Evolutionary conservation across 192 early-diverging fungal species (phyloP).

Genomic region (Coemansia sp.): DNA sequence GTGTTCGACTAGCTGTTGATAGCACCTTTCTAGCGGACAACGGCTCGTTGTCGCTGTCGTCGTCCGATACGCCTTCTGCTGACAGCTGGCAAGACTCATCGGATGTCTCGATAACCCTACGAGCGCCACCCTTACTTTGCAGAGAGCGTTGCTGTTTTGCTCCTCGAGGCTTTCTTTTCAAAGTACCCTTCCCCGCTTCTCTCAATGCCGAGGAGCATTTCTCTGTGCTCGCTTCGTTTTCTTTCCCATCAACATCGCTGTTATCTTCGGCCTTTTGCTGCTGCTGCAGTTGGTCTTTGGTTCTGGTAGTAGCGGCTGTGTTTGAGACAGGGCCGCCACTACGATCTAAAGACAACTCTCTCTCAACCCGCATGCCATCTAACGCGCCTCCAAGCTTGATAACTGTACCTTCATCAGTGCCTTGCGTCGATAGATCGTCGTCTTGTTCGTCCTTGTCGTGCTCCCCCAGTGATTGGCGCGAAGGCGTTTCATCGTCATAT

Average conservation of each 20-base stretch:
- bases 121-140: neutral
- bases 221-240: neutral
- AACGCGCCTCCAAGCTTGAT: constrained; percentile 1
- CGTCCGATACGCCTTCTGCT: neutral
- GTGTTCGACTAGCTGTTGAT: neutral
- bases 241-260: neutral
- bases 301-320: neutral
- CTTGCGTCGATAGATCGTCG: neutral
- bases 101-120: constrained; percentile 28
- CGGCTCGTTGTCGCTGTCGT: constrained; percentile 5
- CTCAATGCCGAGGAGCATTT: neutral
- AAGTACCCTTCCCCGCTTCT: neutral
- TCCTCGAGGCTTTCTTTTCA: neutral
- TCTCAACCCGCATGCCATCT: constrained; percentile 4
- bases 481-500: neutral
- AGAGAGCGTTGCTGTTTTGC: neutral
- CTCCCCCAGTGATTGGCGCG: neutral
- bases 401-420: constrained; percentile 1
- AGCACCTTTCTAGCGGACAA: neutral
- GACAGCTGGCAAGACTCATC: constrained; percentile 16
- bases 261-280: neutral
- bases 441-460: neutral
- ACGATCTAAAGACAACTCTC: neutral
- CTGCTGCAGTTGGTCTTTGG: neutral
- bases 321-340: neutral